Percentiles rank a stretch among this genome's conserved stretches.
Conservation (phyloP, 1,284 basidiomycete species). For the Pyrrhoderma lamaoense region DNA sequence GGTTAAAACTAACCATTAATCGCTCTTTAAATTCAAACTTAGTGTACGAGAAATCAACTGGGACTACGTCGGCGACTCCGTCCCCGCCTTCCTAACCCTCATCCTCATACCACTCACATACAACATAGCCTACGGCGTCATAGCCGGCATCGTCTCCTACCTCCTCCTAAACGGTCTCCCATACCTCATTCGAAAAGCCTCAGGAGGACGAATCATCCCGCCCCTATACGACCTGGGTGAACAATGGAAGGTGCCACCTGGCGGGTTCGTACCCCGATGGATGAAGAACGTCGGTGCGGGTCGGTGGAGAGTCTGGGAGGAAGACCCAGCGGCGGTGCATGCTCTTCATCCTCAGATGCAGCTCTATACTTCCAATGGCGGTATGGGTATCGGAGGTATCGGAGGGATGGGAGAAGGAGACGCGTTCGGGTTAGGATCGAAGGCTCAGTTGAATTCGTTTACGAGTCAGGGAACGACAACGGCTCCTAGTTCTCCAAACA, state of each 20-base stretch:
- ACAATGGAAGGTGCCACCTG: constrained; percentile 61
- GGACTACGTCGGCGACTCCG: constrained; percentile 80
- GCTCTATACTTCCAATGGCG: background rate
- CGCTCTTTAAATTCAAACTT: too few relatives aligned
- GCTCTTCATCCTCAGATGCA: background rate
- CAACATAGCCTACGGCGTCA: constrained; percentile 88
- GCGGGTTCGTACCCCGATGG: constrained; percentile 65
- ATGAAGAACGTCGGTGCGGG: constrained; percentile 30
- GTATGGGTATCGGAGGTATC: background rate
- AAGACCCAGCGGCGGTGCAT: background rate
- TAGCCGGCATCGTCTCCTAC: constrained; percentile 70
- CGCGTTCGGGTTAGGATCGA: background rate
- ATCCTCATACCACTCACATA: constrained; percentile 73
- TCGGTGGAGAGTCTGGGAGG: constrained; percentile 9
- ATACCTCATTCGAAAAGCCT: constrained; percentile 46
- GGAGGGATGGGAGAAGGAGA: background rate
- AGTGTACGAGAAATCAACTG: constrained; percentile 83
- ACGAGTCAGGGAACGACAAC: background rate
- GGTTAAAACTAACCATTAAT: too few relatives aligned
- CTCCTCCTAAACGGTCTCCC: constrained; percentile 70
- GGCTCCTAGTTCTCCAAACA: background rate
- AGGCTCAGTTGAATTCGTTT: background rate
- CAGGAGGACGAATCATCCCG: constrained; percentile 59
- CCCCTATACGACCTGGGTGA: constrained; percentile 59
- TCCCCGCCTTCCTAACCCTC: constrained; percentile 77